Conservation (phyloP, 306 rosid genomes). For the Hippophae tibetana region DNA sequence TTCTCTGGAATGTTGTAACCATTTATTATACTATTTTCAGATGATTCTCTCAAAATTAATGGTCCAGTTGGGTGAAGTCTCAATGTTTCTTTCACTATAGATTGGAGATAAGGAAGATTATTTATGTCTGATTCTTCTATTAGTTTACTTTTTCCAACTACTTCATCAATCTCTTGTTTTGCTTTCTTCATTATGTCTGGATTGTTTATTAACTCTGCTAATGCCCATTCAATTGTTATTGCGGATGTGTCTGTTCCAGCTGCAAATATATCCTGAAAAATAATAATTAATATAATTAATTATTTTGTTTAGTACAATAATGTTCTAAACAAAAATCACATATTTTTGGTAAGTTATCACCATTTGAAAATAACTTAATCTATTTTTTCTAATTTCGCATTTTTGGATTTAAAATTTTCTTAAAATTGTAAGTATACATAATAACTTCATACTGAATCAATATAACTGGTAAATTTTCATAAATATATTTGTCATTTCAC, state of each 20-base stretch:
- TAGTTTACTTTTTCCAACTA: slow-evolving; percentile 41
- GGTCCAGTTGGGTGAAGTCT: slow-evolving; percentile 86
- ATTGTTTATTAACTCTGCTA: slow-evolving; percentile 64
- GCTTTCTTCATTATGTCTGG: slow-evolving; percentile 53
- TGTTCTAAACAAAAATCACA: too few species aligned
- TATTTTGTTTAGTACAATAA: too few species aligned
- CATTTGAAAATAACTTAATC: too few species aligned
- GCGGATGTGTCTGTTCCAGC: slow-evolving; percentile 58
- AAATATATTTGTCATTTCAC: too few species aligned
- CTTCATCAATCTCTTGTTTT: slow-evolving; percentile 45
- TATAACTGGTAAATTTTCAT: too few species aligned
- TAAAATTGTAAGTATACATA: too few species aligned
- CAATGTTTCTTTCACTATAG: slow-evolving; percentile 68
- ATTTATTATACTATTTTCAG: slow-evolving; percentile 27
- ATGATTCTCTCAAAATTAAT: slow-evolving; percentile 46
- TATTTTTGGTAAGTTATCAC: too few species aligned
- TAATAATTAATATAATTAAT: neutral
- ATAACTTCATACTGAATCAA: too few species aligned
- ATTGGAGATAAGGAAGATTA: slow-evolving; percentile 66
- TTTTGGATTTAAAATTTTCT: too few species aligned
- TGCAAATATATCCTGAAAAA: slow-evolving; percentile 35
- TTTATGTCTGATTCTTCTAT: slow-evolving; percentile 56
- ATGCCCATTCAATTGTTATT: slow-evolving; percentile 49
- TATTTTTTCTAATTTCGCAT: too few species aligned
- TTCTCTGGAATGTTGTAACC: slow-evolving; percentile 65